Evolutionary conservation across 495 filamentous ascomycete species (phyloP).

Genomic region (Talaromyces liani): DNA sequence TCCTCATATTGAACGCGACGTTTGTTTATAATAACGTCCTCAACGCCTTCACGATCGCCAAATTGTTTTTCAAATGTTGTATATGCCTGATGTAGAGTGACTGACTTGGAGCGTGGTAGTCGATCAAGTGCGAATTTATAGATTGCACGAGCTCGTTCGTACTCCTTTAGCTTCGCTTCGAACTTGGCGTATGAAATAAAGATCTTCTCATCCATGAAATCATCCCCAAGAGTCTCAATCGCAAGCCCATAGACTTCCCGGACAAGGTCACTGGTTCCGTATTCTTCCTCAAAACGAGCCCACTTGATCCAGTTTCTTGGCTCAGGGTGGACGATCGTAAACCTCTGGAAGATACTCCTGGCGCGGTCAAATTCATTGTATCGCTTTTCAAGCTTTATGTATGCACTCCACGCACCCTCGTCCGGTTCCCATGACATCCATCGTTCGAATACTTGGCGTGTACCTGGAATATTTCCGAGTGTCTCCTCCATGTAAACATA

Average conservation of each 20-base stretch:
- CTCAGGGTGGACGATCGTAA: constrained; percentile 90
- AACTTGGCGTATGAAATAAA: constrained; percentile 91
- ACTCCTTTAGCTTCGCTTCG: constrained; percentile 89
- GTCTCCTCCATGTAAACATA: constrained; percentile 99
- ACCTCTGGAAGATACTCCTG: constrained; percentile 78
- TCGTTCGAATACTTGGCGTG: constrained; percentile 89
- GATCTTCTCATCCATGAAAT: constrained; percentile 93
- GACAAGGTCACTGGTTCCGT: constrained; percentile 81
- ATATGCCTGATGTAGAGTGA: constrained; percentile 80
- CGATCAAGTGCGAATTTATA: constrained; percentile 95
- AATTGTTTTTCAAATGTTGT: constrained; percentile 98
- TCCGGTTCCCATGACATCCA: constrained; percentile 99
- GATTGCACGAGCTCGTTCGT: constrained; percentile 89
- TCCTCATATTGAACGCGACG: constrained; percentile 91
- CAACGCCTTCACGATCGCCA: constrained; percentile 87
- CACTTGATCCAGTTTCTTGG: constrained; percentile 98
- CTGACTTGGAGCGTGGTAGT: constrained; percentile 78
- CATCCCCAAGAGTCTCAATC: constrained; percentile 84
- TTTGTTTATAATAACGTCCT: constrained; percentile 93
- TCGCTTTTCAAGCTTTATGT: constrained; percentile 94
- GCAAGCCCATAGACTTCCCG: constrained; percentile 87
- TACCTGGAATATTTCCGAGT: constrained; percentile 84
- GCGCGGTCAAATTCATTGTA: constrained; percentile 86
- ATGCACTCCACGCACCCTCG: constrained; percentile 89
- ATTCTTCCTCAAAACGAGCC: constrained; percentile 95